Evolutionary conservation across 2,329 filamentous ascomycete species (phyloP).

Genomic region (Calonectria hongkongensis): DNA sequence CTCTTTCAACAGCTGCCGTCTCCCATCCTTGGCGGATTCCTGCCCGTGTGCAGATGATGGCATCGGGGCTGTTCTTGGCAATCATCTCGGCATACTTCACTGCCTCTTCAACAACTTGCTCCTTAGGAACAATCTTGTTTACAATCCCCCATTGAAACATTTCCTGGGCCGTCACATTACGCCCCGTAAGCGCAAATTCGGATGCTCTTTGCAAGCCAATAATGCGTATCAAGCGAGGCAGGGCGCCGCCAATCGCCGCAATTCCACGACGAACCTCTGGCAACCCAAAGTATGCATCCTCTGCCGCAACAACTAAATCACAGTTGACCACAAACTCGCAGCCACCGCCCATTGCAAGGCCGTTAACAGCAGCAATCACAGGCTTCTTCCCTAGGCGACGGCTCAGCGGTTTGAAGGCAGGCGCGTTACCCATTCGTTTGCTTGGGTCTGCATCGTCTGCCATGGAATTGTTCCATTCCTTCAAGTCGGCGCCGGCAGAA

Average conservation of each 20-base stretch:
- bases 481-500: constrained; percentile 73
- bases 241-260: constrained; percentile 70
- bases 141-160: constrained; percentile 42
- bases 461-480: constrained; percentile 63
- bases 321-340: constrained; percentile 74
- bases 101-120: constrained; percentile 71
- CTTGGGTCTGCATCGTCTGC: constrained; percentile 39
- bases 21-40: constrained; percentile 83
- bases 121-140: constrained; percentile 50
- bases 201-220: constrained; percentile 67
- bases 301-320: constrained; percentile 72
- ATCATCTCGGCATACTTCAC: constrained; percentile 75
- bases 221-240: constrained; percentile 69
- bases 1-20: constrained; percentile 74
- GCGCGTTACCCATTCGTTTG: constrained; percentile 43
- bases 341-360: constrained; percentile 73
- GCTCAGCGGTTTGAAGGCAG: constrained; percentile 70
- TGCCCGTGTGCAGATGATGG: constrained; percentile 80
- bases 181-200: constrained; percentile 70
- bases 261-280: constrained; percentile 74
- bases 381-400: constrained; percentile 76
- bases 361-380: constrained; percentile 76
- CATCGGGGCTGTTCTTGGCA: constrained; percentile 80
- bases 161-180: constrained; percentile 65
- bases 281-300: constrained; percentile 70